Evolutionary conservation across 768 basidiomycete species (phyloP).

Genomic region (Chalciporus sphaerocephalus): DNA sequence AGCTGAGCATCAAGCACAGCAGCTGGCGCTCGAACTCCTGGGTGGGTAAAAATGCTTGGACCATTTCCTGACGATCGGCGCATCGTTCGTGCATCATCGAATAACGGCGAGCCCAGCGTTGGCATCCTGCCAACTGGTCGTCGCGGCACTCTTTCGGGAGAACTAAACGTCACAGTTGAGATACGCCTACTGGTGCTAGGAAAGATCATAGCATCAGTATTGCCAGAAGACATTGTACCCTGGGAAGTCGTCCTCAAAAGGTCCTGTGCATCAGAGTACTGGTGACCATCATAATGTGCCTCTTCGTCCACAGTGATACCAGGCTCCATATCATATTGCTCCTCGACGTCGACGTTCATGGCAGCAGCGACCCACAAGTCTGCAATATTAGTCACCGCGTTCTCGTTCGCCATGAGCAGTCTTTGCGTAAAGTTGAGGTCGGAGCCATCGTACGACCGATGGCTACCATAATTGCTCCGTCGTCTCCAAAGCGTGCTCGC

Average conservation of each 20-base stretch:
- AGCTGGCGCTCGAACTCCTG: constrained; percentile 75
- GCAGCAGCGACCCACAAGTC: constrained; percentile 98
- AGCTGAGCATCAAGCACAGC: constrained; percentile 73
- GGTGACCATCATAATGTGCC: constrained; percentile 43
- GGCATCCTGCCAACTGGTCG: constrained; percentile 29
- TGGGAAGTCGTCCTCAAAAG: constrained; percentile 15
- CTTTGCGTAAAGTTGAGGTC: constrained; percentile 87
- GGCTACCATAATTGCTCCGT: constrained; percentile 43
- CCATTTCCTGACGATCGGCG: constrained; percentile 52
- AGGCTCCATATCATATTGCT: constrained; percentile 55
- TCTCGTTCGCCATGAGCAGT: constrained; percentile 88
- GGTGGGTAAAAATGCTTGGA: constrained; percentile 79
- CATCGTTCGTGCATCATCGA: constrained; percentile 36
- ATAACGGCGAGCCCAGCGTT: constrained; percentile 31
- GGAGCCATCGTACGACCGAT: constrained; percentile 39
- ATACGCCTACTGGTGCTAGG: constrained; percentile 22
- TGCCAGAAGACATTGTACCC: constrained; percentile 13
- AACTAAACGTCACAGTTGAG: constrained; percentile 24
- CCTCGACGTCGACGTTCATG: constrained; percentile 90
- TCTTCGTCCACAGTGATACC: constrained; percentile 23
- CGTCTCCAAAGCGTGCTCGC: constrained; percentile 47
- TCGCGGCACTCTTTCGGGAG: constrained; percentile 27
- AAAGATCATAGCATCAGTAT: constrained; percentile 16
- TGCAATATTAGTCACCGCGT: constrained; percentile 89
- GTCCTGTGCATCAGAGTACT: constrained; percentile 34